Evolutionary conservation across 805 yeast genomes (phyloP).

Genomic region (Kurtzmaniella fragi): DNA sequence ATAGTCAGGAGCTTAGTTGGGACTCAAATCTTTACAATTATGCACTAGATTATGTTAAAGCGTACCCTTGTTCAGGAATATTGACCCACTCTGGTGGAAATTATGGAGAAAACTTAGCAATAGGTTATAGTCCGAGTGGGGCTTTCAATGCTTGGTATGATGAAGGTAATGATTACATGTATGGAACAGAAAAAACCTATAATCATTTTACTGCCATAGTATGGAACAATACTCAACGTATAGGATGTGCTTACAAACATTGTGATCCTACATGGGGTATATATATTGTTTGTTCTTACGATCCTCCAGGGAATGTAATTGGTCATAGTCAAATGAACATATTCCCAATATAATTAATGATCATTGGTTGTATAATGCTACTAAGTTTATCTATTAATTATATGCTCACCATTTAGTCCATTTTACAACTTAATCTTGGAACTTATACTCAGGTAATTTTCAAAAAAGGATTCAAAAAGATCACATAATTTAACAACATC

Average conservation of each 20-base stretch:
- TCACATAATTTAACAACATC: slow-evolving; percentile 63
- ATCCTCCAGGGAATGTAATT: slow-evolving; percentile 26
- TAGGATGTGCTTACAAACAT: slow-evolving; percentile 32
- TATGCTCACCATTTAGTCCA: not conserved
- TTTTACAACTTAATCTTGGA: slow-evolving; percentile 16
- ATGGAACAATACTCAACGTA: slow-evolving; percentile 26
- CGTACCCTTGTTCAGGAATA: slow-evolving; percentile 30
- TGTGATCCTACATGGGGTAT: slow-evolving; percentile 30
- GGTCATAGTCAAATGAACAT: slow-evolving; percentile 20
- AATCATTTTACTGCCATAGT: slow-evolving; percentile 36
- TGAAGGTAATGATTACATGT: slow-evolving; percentile 27
- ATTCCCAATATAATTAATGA: slow-evolving; percentile 11
- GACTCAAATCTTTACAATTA: slow-evolving; percentile 22
- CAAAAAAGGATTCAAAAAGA: slow-evolving; percentile 62
- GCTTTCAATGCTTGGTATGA: slow-evolving; percentile 38
- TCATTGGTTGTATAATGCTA: not conserved
- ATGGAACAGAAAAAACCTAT: slow-evolving; percentile 20
- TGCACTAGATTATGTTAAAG: slow-evolving; percentile 26
- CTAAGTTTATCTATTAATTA: not conserved
- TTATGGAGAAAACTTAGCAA: slow-evolving; percentile 37
- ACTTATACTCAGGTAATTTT: slow-evolving; percentile 23
- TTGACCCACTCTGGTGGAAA: slow-evolving; percentile 31
- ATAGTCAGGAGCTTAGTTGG: slow-evolving; percentile 26
- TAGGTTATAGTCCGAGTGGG: slow-evolving; percentile 29
- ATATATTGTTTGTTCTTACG: slow-evolving; percentile 36